These are phyloP conservation scores for Schwanniomyces vanrijiae DNA, from an alignment of 805 yeast genomes.

Conservation along the genomic window DNA sequence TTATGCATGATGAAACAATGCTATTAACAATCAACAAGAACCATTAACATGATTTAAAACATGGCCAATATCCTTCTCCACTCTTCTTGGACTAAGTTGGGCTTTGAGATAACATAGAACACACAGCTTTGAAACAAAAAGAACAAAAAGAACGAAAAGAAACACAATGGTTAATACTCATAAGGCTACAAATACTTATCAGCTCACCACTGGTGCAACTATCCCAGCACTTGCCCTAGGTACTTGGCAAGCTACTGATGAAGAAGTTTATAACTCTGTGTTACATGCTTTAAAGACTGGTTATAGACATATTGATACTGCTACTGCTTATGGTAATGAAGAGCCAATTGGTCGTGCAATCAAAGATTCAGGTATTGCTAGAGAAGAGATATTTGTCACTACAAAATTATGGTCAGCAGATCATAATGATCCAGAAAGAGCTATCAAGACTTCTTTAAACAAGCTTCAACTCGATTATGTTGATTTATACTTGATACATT, in stretches of 20 bases:
- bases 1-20: neutral
- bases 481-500: conserved; percentile 76
- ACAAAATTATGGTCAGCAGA: conserved; percentile 9
- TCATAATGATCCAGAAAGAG: conserved; percentile 21
- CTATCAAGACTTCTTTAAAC: conserved; percentile 57
- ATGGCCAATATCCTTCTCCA: neutral
- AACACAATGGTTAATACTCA: conserved; percentile 1
- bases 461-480: conserved; percentile 72
- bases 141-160: neutral
- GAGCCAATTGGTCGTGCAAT: conserved; percentile 53
- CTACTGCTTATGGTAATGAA: conserved; percentile 63
- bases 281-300: conserved; percentile 56
- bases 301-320: conserved; percentile 72
- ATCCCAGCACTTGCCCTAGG: conserved; percentile 20
- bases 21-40: neutral
- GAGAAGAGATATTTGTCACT: conserved; percentile 54
- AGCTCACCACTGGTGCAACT: neutral
- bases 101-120: neutral
- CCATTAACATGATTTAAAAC: neutral
- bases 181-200: neutral
- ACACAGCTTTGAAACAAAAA: conserved; percentile 1
- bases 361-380: conserved; percentile 54
- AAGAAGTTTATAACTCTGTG: conserved; percentile 12
- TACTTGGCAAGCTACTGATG: conserved; percentile 15
- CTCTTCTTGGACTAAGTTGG: neutral